Evolutionary conservation across 495 filamentous ascomycete genomes (phyloP).

Genomic region (Tuber melanosporum): DNA sequence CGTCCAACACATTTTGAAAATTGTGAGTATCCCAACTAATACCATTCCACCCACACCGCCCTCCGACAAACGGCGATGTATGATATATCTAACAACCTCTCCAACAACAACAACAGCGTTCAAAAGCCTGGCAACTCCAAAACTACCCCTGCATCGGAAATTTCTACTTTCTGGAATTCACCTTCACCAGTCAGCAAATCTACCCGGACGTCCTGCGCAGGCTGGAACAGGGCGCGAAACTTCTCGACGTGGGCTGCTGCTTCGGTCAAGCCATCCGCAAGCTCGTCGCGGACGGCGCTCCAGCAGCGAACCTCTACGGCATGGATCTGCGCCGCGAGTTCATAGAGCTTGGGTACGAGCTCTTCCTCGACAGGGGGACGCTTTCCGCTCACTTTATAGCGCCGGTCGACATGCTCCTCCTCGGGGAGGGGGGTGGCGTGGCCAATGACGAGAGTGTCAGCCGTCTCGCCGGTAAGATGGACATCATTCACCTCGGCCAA

Average conservation of each 20-base stretch:
- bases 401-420: slow-evolving; percentile 49
- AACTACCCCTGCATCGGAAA: slow-evolving; percentile 47
- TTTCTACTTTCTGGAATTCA: slow-evolving; percentile 45
- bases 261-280: slow-evolving; percentile 51
- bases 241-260: slow-evolving; percentile 52
- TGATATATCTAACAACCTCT: background rate
- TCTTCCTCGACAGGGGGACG: slow-evolving; percentile 49
- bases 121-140: slow-evolving; percentile 44
- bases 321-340: slow-evolving; percentile 49
- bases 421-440: background rate
- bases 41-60: background rate
- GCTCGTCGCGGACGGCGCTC: slow-evolving; percentile 47
- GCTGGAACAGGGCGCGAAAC: slow-evolving; percentile 17
- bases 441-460: slow-evolving; percentile 39
- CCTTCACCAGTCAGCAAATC: slow-evolving; percentile 34
- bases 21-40: background rate
- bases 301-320: slow-evolving; percentile 45
- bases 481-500: slow-evolving; percentile 52
- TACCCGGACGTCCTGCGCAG: slow-evolving; percentile 34
- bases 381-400: slow-evolving; percentile 49
- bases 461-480: slow-evolving; percentile 47
- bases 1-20: background rate
- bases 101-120: slow-evolving; percentile 33
- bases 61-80: background rate
- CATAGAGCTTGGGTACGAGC: slow-evolving; percentile 50